Evolutionary conservation across 768 basidiomycete genomes (phyloP), one percentile per base, ranked within the genome.

Genomic region (Rhodosporidiobolus sp.): DNA sequence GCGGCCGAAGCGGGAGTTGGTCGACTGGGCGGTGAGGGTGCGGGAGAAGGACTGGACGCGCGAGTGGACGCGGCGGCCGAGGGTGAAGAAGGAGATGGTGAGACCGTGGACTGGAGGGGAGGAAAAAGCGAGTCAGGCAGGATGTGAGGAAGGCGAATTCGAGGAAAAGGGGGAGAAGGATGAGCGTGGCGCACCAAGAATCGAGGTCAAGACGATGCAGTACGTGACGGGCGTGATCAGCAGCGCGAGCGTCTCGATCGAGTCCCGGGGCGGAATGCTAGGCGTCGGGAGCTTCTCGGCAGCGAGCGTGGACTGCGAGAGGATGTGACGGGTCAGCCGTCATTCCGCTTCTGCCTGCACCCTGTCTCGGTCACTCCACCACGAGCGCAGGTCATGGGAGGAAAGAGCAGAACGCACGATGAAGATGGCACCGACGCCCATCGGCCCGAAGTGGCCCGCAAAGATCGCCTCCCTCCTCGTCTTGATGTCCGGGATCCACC

Each of bases 391-490:
- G n/a, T n/a, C n/a, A n/a, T n/a, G n/a, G n/a, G n/a, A 0, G 79
- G 79, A 54, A 78, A 77, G 22, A 80, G 81, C n/a, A 82, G 76
- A 26, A 14, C 83, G 82, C 5, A 81, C 80, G 70, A 97, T 97
- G 84, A 96, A 99, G 63, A 99, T 85, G 20, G 92, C 95, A 54
- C 93, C 92, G 85, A 96, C 93, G 63, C 94, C 94, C 90, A 96
- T 94, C 84, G 92, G 81, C 11, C 71, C 69, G 62, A 69, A 99
- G 82, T 97, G 94, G 0, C 96, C 96, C 52, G 87, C 89, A 81
- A 99, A 99, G 7, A 94, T 75, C 0, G 96, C 95, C 81, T 99
- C 96, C 56, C 92, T 85, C 72, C 94, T 86, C 0, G 90, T 97
- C 83, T 95, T 96, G 77, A 98, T 86, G 79, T 99, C 95, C 1